These are phyloP conservation scores for Pichia sp. DNA, from an alignment of 1,139 yeast species.

Conservation along the genomic window DNA sequence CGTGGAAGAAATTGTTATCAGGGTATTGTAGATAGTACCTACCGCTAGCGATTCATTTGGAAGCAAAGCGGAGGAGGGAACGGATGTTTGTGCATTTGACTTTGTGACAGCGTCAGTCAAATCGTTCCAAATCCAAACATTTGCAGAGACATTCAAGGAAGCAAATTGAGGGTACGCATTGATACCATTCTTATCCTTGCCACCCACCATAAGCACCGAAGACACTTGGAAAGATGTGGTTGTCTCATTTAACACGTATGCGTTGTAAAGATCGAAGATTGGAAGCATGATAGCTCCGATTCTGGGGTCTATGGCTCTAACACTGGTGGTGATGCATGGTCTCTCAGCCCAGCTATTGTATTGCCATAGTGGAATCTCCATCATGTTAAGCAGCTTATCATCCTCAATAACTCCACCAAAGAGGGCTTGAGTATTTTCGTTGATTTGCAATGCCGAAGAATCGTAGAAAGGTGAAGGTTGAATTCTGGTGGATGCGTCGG, in stretches of 20 bases:
- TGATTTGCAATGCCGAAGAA: conserved; percentile 30
- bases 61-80: too few species aligned
- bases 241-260: conserved; percentile 17
- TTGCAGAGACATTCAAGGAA: conserved; percentile 27
- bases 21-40: conserved; percentile 32
- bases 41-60: conserved; percentile 33
- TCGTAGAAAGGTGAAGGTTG: conserved; percentile 46
- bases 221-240: conserved; percentile 24
- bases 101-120: conserved; percentile 17
- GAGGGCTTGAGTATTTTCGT: conserved; percentile 31
- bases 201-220: conserved; percentile 32
- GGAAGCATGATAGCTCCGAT: conserved; percentile 42
- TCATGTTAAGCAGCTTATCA: conserved; percentile 53
- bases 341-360: conserved; percentile 52
- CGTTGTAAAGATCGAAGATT: conserved; percentile 22
- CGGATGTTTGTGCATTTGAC: background rate
- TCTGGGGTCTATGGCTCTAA: conserved; percentile 38
- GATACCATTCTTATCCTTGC: conserved; percentile 19
- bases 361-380: conserved; percentile 56
- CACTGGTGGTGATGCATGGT: conserved; percentile 25
- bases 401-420: conserved; percentile 47
- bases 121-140: conserved; percentile 37
- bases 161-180: conserved; percentile 33
- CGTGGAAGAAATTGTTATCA: conserved; percentile 26
- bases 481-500: conserved; percentile 35